These are phyloP conservation scores for Oryza glumipatula DNA, from an alignment of 176 grass and related monocot genomes.

Conservation along the genomic window DNA sequence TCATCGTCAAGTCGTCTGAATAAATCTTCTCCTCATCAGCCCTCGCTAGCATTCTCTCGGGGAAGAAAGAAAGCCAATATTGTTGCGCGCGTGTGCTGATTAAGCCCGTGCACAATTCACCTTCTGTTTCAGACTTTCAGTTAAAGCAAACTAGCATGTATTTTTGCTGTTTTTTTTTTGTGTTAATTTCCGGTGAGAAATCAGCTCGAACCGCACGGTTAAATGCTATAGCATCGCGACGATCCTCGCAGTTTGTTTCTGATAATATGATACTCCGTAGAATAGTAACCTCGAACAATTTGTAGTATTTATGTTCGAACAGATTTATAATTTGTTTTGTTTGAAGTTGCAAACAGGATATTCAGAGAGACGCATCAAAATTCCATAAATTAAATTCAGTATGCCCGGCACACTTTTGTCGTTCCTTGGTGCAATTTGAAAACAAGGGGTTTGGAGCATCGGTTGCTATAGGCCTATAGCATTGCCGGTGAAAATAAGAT, in stretches of 20 bases:
- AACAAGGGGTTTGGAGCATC: no score
- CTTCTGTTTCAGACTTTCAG: background rate
- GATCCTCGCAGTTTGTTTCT: background rate
- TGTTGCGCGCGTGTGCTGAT: background rate
- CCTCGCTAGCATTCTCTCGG: background rate
- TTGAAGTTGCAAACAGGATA: no score
- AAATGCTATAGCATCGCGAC: background rate
- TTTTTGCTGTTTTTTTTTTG: background rate
- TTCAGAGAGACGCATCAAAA: no score
- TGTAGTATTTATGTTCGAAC: no score
- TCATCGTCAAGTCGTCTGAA: slow-evolving; percentile 47
- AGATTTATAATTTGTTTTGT: no score
- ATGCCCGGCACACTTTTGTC: no score
- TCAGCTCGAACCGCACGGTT: background rate
- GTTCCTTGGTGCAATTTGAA: no score
- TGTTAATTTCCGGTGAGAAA: background rate
- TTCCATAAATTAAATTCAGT: no score
- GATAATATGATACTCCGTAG: background rate
- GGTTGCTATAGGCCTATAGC: no score
- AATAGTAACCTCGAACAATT: no score
- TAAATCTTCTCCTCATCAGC: background rate
- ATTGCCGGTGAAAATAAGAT: no score
- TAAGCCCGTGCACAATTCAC: background rate
- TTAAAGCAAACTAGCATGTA: background rate
- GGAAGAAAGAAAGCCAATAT: background rate